Evolutionary conservation across 1,284 basidiomycete species (phyloP).

Genomic region (Moesziomyces parantarcticus): DNA sequence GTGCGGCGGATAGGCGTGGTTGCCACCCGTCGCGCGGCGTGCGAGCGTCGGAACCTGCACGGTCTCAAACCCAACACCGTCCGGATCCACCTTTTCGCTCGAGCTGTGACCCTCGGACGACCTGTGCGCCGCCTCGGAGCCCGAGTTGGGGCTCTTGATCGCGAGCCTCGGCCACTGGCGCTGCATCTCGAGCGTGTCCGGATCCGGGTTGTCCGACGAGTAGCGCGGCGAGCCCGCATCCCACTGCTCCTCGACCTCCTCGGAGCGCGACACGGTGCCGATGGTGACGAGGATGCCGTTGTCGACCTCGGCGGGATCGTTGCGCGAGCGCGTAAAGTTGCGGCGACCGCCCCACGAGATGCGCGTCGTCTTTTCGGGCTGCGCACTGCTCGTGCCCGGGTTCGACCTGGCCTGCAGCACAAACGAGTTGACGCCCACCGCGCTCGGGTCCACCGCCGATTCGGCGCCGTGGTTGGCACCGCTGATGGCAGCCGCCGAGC

Average conservation of each 20-base stretch:
- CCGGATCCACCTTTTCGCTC: slow-evolving; percentile 8
- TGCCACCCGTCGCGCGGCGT: background rate
- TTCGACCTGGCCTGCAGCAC: slow-evolving; percentile 21
- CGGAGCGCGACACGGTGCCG: slow-evolving; percentile 29
- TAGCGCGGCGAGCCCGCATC: slow-evolving; percentile 28
- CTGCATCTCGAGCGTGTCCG: slow-evolving; percentile 29
- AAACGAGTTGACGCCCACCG: slow-evolving; percentile 15
- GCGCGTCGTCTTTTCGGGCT: slow-evolving; percentile 11
- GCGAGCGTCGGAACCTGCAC: slow-evolving; percentile 10
- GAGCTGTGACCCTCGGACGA: slow-evolving; percentile 10
- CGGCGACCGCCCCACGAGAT: slow-evolving; percentile 17
- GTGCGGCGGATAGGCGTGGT: slow-evolving; percentile 2
- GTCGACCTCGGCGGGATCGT: slow-evolving; percentile 10
- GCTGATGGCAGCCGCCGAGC: slow-evolving; percentile 1
- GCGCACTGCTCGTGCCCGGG: background rate
- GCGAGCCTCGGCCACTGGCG: slow-evolving; percentile 22
- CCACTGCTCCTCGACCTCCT: slow-evolving; percentile 23
- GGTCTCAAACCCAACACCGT: slow-evolving; percentile 5
- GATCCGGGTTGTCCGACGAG: slow-evolving; percentile 38
- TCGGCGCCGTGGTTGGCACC: background rate
- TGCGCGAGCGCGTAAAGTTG: slow-evolving; percentile 7
- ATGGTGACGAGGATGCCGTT: slow-evolving; percentile 36
- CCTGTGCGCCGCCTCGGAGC: slow-evolving; percentile 1
- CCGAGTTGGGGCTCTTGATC: background rate
- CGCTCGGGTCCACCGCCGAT: background rate